Base-by-base conservation (phyloP, 73 alveolate species). In the Uronychia binucleata region DNA sequence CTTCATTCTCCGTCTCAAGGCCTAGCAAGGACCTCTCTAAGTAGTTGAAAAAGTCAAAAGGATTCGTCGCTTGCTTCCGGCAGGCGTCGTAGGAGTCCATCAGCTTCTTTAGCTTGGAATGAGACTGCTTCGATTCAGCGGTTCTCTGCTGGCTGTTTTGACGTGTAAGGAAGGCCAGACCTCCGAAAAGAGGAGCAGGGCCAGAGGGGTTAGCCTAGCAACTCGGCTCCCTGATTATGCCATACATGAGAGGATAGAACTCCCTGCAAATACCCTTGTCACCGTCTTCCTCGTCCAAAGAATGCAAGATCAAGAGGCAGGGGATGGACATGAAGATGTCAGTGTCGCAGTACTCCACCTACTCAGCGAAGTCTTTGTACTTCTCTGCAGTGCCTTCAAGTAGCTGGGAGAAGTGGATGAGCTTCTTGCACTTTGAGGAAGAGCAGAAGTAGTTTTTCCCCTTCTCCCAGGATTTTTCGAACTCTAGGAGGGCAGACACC, bases 381-480 rank as follows among this genome's bases (percentile, higher is more conserved):
- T 91, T 93, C 28, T 88, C 94, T 0, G 96, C 93, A 33, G 94
- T 84, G 28, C 93, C 81, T 83, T 94, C 98, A 31, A 94, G 80
- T 35, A 92, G 60, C 46, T 87, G 58, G 78, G 75, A 26, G 58
- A 85, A 77, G 30, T 85, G 76, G 8, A 77, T 14, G 26, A 85
- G 75, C 34, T 76, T 26, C 77, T 77, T 46, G 67, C 67, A 46
- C 75, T 82, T 83, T 74, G 14, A 31, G 13, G 83, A 77, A 87
- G 87, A 92, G 59, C 75, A 94, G 19, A 46, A 89, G 80, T 95
- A 93, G 33, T 82, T 93, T 74, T 93, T 91, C 13, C 99, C 99
- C 85, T 93, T 80, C 77, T 96, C 97, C 97, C 98, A 97, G 30
- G 91, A 84, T 28, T 94, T 84, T 88, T 97, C 99, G 78, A 94